A percentile compares a stretch with the other conserved stretches of the same genome.
phyloP scores from a whole-genome alignment of 768 basidiomycete species.

The Harrya chromipes region DNA sequence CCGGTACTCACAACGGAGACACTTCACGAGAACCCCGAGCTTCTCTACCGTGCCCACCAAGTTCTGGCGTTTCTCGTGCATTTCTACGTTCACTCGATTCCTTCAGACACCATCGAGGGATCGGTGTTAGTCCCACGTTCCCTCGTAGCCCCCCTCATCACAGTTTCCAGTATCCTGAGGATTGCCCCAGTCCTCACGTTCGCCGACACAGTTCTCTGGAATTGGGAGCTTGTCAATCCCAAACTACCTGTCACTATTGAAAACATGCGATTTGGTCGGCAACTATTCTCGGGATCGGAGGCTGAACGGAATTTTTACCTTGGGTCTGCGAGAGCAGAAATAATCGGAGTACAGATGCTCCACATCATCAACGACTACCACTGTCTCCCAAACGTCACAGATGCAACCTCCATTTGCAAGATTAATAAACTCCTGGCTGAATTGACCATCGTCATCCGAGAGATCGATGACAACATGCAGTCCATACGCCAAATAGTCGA shows the following conservation, averaged over 20 bases:
- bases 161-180: conserved; percentile 70
- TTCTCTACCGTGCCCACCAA: conserved; percentile 81
- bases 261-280: conserved; percentile 67
- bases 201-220: conserved; percentile 96
- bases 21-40: conserved; percentile 53
- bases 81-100: conserved; percentile 85
- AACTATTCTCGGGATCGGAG: conserved; percentile 80
- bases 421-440: conserved; percentile 70
- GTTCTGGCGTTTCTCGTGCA: conserved; percentile 88
- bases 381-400: conserved; percentile 64
- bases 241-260: conserved; percentile 55
- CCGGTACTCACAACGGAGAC: conserved; percentile 58
- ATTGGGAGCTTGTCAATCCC: conserved; percentile 65
- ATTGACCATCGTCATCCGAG: conserved; percentile 66
- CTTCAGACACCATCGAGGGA: conserved; percentile 35
- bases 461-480: conserved; percentile 67
- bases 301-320: conserved; percentile 87
- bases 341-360: conserved; percentile 83
- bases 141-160: conserved; percentile 73
- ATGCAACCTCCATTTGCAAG: conserved; percentile 60
- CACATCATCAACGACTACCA: conserved; percentile 85
- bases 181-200: conserved; percentile 96
- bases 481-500: conserved; percentile 70
- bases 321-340: conserved; percentile 78
- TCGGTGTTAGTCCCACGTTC: conserved; percentile 67